phyloP scores from a whole-genome alignment of 805 yeast genomes.

The Ogataea dorogensis region DNA sequence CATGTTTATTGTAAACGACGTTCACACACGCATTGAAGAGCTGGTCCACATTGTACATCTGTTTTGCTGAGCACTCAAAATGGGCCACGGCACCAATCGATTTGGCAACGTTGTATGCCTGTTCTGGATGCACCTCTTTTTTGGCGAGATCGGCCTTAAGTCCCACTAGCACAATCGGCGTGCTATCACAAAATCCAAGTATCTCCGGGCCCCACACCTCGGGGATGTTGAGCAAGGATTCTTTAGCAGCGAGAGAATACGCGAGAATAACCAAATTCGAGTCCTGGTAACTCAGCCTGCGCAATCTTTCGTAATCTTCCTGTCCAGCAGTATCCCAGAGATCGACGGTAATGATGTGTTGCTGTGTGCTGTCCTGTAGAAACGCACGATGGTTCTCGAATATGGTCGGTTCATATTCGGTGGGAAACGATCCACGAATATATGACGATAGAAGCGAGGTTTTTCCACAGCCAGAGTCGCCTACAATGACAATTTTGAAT shows the following conservation, averaged over 20 bases:
- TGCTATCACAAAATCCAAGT: slow-evolving; percentile 73
- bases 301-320: slow-evolving; percentile 82
- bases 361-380: slow-evolving; percentile 88
- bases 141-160: slow-evolving; percentile 68
- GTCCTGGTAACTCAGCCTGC: slow-evolving; percentile 86
- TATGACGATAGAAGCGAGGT: slow-evolving; percentile 93
- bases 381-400: slow-evolving; percentile 92
- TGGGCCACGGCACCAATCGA: slow-evolving; percentile 69
- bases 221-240: slow-evolving; percentile 66
- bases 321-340: slow-evolving; percentile 97
- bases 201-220: slow-evolving; percentile 91
- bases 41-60: slow-evolving; percentile 60
- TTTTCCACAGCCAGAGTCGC: slow-evolving; percentile 99
- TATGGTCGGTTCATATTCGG: slow-evolving; percentile 96
- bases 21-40: slow-evolving; percentile 59
- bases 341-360: slow-evolving; percentile 80
- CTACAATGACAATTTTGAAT: slow-evolving; percentile 75
- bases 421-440: slow-evolving; percentile 93
- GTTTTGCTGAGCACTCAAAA: slow-evolving; percentile 76
- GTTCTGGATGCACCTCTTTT: slow-evolving; percentile 24
- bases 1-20: slow-evolving; percentile 26
- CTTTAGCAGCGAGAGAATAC: slow-evolving; percentile 62
- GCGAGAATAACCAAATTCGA: slow-evolving; percentile 74
- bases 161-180: slow-evolving; percentile 80
- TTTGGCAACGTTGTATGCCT: slow-evolving; percentile 29